Percentiles rank a stretch among this genome's conserved stretches.
Evolutionary conservation across 805 yeast species (phyloP).

Genomic region (Suhomyces pyralidae): DNA sequence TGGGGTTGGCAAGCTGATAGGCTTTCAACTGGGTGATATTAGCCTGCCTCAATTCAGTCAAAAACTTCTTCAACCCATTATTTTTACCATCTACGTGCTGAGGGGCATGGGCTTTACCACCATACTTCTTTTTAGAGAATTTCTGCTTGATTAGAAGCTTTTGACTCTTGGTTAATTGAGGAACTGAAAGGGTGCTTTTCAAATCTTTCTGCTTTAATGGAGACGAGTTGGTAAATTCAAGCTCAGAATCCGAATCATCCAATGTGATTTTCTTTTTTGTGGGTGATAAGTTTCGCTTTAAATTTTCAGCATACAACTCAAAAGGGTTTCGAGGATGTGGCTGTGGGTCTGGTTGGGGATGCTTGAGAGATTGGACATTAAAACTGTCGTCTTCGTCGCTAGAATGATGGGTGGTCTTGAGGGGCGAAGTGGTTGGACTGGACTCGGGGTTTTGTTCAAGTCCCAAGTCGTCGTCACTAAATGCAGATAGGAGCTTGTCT

Average conservation of each 20-base stretch:
- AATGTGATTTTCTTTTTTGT: slow-evolving; percentile 17
- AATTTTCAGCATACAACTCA: slow-evolving; percentile 32
- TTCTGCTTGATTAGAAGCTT: slow-evolving; percentile 30
- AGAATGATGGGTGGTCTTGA: slow-evolving; percentile 5
- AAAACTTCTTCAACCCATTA: slow-evolving; percentile 23
- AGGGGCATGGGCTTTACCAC: slow-evolving; percentile 8
- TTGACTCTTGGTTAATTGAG: slow-evolving; percentile 32
- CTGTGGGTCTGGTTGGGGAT: background rate
- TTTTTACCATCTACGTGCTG: slow-evolving; percentile 1
- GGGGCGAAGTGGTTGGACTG: slow-evolving; percentile 35
- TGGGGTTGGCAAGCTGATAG: slow-evolving; percentile 19
- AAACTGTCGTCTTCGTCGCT: slow-evolving; percentile 9
- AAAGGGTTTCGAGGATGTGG: slow-evolving; percentile 26
- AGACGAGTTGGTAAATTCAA: slow-evolving; percentile 12
- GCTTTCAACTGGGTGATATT: slow-evolving; percentile 43
- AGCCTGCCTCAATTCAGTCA: slow-evolving; percentile 38
- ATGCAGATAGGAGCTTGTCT: slow-evolving; percentile 31
- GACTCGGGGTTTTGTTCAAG: slow-evolving; percentile 11
- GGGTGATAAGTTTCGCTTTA: slow-evolving; percentile 26
- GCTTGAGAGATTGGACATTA: slow-evolving; percentile 6
- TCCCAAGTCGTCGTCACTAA: slow-evolving; percentile 20
- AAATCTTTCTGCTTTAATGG: slow-evolving; percentile 7
- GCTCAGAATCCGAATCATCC: slow-evolving; percentile 30
- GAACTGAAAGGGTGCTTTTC: slow-evolving; percentile 13
- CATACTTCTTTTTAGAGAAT: slow-evolving; percentile 24